phyloP scores from a whole-genome alignment of 768 basidiomycete genomes.

The Tricholomella constricta region DNA sequence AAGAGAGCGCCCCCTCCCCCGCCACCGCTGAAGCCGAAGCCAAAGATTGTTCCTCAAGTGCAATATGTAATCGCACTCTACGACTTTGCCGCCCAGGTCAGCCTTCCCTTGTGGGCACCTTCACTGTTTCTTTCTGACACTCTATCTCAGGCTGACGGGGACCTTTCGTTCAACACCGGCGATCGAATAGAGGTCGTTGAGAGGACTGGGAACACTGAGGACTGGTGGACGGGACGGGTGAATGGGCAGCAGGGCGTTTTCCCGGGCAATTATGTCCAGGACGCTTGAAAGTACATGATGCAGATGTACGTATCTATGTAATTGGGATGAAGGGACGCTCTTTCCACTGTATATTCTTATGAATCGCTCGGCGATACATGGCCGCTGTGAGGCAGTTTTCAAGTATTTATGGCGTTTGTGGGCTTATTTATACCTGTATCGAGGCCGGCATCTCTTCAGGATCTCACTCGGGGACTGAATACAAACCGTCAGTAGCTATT shows the following conservation, averaged over 20 bases:
- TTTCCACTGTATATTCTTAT: not conserved
- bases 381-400: no score
- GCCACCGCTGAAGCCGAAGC: slow-evolving; percentile 88
- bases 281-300: slow-evolving; percentile 22
- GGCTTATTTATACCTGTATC: no score
- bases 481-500: no score
- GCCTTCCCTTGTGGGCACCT: slow-evolving; percentile 13
- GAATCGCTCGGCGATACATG: not conserved
- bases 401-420: no score
- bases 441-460: no score
- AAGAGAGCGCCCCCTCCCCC: slow-evolving; percentile 91
- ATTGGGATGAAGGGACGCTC: not conserved
- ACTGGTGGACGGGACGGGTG: slow-evolving; percentile 96
- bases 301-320: no score
- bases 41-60: slow-evolving; percentile 60
- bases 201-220: slow-evolving; percentile 78
- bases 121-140: slow-evolving; percentile 2
- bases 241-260: slow-evolving; percentile 87
- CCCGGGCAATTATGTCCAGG: slow-evolving; percentile 79
- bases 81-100: slow-evolving; percentile 89
- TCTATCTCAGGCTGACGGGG: slow-evolving; percentile 73
- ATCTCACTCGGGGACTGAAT: no score
- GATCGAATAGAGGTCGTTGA: slow-evolving; percentile 91
- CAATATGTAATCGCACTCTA: slow-evolving; percentile 92
- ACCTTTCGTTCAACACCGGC: slow-evolving; percentile 86